Conservation (phyloP, 805 yeast genomes). For the Metschnikowia arizonensis region DNA sequence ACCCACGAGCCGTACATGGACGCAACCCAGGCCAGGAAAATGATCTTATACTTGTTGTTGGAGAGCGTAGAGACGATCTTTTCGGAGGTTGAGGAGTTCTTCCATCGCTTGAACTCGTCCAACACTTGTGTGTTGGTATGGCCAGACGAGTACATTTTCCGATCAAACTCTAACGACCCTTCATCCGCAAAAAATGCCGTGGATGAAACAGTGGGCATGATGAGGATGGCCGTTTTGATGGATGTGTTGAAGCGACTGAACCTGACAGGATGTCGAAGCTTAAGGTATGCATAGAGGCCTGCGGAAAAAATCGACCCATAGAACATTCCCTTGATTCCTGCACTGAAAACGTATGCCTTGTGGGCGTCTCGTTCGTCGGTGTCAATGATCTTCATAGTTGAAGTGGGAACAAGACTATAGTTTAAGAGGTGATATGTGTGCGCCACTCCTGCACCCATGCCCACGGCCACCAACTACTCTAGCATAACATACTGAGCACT, state of each 20-base stretch:
- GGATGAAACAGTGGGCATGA: conserved; percentile 37
- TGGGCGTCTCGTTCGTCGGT: conserved; percentile 41
- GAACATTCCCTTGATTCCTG: conserved; percentile 38
- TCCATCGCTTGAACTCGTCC: conserved; percentile 37
- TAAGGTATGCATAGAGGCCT: conserved; percentile 32
- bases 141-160: conserved; percentile 31
- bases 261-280: conserved; percentile 29
- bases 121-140: conserved; percentile 26
- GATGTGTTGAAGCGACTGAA: conserved; percentile 35
- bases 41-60: conserved; percentile 35
- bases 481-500: no score
- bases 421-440: background rate
- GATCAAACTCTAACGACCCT: conserved; percentile 43
- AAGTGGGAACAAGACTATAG: background rate
- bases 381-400: conserved; percentile 35
- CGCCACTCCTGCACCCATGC: background rate
- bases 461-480: no score
- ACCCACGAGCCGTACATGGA: conserved; percentile 32
- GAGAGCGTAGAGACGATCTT: conserved; percentile 27
- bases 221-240: conserved; percentile 35
- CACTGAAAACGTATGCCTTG: conserved; percentile 29
- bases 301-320: conserved; percentile 31
- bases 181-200: conserved; percentile 43
- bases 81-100: conserved; percentile 27
- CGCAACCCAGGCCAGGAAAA: conserved; percentile 37